Base-by-base conservation (phyloP, 2,329 filamentous ascomycete genomes). In the Hawksworthiomyces lignivorus region DNA sequence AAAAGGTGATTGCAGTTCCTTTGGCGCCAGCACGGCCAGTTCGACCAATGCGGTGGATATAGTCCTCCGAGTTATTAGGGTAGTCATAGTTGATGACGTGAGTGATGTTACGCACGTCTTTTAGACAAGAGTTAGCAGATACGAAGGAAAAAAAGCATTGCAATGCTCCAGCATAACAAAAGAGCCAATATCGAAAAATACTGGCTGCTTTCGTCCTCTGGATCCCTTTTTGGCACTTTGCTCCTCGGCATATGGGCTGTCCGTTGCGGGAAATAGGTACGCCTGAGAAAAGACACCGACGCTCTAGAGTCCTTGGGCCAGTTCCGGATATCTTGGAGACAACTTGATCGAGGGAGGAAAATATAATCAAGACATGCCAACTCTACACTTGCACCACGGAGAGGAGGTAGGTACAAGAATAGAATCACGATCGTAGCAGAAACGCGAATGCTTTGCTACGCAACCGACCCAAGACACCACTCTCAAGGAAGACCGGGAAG, bases 71-170 rank as follows among this genome's bases (percentile, higher is more conserved):
- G 69, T 97, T 97, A 75, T 97, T 97, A 66, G 90, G 90, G 70
- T 97, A 97, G 67, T 97, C 92, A 86, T 97, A 96, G 82, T 97
- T 97, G 72, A 98, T 79, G 70, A 98, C 92, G 73, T 98, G 92
- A 70, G 92, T 97, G 74, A 98, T 98, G 78, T 98, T 94, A 31
- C 89, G 90, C 75, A 98, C 92, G 84, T 98, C 92, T 97, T 96
- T 62, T 61, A 71, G 63, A 75, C 67, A 78, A 75, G n/a, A n/a
- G 85, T 94, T 94, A 94, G 87, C 72, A 76, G 72, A 68, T 70
- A 39, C 35, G 71, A 73, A 65, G 65, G 21, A 20, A 62, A 35
- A 62, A 57, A 56, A 59, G 64, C 67, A 71, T 73, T 73, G 73
- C 75, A 80, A 76, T 67, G 65, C 70, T 76, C 75, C 75, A 78